These are phyloP conservation scores for Solanum bulbocastanum DNA, from an alignment of 257 asterid genomes.

Conservation along the genomic window DNA sequence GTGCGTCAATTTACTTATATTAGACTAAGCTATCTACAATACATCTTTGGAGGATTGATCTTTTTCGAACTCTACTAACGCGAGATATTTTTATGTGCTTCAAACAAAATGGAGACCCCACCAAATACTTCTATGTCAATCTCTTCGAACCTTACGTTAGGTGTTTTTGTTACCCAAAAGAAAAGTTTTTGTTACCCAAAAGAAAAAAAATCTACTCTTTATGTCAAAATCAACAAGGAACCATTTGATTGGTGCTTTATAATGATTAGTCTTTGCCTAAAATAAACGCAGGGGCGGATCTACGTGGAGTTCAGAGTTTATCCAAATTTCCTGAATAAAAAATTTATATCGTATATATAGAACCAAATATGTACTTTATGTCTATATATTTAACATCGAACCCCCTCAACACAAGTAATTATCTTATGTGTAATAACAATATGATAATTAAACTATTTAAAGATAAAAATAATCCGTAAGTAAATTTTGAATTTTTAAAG, in stretches of 20 bases:
- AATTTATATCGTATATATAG: too few species aligned
- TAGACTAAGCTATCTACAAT: too few species aligned
- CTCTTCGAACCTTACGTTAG: fast-evolving
- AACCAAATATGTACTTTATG: too few species aligned
- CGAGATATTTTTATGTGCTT: fast-evolving
- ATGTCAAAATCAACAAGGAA: not conserved
- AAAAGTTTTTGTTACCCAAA: not conserved
- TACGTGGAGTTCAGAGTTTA: fast-evolving
- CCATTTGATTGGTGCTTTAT: not conserved
- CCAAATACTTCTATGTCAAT: not conserved
- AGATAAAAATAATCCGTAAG: not conserved
- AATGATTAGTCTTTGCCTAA: not conserved
- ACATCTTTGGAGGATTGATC: too few species aligned
- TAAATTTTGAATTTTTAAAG: not conserved
- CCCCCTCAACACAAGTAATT: too few species aligned
- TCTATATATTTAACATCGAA: too few species aligned
- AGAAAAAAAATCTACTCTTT: not conserved
- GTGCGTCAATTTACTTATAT: too few species aligned
- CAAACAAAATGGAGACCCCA: not conserved
- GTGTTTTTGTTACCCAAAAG: not conserved
- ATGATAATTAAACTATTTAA: not conserved
- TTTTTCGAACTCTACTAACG: too few species aligned
- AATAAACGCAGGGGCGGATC: not conserved
- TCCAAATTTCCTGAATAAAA: fast-evolving
- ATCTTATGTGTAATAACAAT: not conserved